phyloP scores from a whole-genome alignment of 495 filamentous ascomycete genomes.

The Lepraria neglecta region DNA sequence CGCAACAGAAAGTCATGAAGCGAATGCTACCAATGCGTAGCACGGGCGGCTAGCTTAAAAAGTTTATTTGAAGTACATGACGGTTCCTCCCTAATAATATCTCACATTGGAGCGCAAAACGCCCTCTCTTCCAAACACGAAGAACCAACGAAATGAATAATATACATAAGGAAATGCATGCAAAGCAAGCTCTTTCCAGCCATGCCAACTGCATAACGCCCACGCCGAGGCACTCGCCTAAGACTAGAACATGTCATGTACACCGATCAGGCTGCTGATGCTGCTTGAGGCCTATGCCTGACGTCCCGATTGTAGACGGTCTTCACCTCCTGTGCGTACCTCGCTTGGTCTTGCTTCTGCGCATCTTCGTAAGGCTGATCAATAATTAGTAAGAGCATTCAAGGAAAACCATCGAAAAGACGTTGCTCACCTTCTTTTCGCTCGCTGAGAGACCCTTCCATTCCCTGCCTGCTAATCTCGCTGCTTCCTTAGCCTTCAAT shows the following conservation, averaged over 20 bases:
- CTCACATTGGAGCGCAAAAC: neutral
- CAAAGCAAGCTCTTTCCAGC: neutral
- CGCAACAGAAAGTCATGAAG: neutral
- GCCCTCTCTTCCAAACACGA: neutral
- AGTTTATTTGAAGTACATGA: slow-evolving; percentile 3
- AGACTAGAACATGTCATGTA: neutral
- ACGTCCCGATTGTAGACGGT: slow-evolving; percentile 25
- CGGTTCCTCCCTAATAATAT: neutral
- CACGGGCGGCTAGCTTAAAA: neutral
- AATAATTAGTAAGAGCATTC: neutral
- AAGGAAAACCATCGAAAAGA: neutral
- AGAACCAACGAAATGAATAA: neutral
- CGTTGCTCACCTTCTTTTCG: slow-evolving; percentile 50
- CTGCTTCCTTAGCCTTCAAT: slow-evolving; percentile 29
- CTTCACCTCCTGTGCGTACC: slow-evolving; percentile 28
- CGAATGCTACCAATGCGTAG: neutral
- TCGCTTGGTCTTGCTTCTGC: slow-evolving; percentile 17
- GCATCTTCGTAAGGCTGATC: slow-evolving; percentile 20
- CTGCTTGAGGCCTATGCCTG: neutral
- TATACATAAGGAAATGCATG: neutral
- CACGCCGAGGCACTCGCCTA: neutral
- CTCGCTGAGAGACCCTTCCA: slow-evolving; percentile 49
- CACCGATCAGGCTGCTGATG: neutral
- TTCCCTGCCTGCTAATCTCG: slow-evolving; percentile 38
- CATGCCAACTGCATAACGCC: neutral